Evolutionary conservation across 2,329 filamentous ascomycete genomes (phyloP).

Genomic region (Thermomyces lanuginosus): DNA sequence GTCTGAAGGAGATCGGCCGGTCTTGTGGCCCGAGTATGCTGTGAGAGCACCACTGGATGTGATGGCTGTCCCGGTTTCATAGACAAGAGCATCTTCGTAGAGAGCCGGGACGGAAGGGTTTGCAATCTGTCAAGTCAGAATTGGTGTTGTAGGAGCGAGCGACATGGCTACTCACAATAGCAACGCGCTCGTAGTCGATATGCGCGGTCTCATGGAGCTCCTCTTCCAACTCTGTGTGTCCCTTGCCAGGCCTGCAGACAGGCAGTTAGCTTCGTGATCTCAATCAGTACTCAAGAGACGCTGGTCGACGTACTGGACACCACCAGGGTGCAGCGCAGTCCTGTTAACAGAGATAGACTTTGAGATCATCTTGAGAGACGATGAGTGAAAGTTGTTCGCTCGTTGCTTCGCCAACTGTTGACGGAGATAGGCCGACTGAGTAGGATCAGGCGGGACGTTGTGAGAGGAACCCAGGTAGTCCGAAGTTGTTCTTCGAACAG

Average conservation of each 20-base stretch:
- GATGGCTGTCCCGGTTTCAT: constrained; percentile 95
- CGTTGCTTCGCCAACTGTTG: constrained; percentile 43
- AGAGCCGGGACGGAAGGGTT: constrained; percentile 91
- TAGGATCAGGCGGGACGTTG: constrained; percentile 29
- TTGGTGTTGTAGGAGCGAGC: constrained; percentile 1
- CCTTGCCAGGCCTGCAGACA: constrained; percentile 50
- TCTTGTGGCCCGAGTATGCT: constrained; percentile 96
- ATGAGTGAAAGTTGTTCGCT: constrained; percentile 43
- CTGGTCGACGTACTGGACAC: constrained; percentile 58
- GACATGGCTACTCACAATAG: constrained; percentile 55
- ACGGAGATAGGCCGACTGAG: constrained; percentile 40
- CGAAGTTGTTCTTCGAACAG: too few species aligned
- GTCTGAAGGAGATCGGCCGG: constrained; percentile 86
- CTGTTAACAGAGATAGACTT: constrained; percentile 65
- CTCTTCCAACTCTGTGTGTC: constrained; percentile 95
- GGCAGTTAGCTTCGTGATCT: constrained; percentile 1
- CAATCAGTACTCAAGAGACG: constrained; percentile 2
- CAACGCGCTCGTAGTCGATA: constrained; percentile 97
- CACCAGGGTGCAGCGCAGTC: constrained; percentile 76
- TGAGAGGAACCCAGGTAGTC: constrained; percentile 15
- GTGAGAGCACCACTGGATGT: constrained; percentile 88
- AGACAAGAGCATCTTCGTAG: constrained; percentile 97
- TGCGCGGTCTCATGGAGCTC: constrained; percentile 94
- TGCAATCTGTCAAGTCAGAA: constrained; percentile 41
- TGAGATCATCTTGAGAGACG: constrained; percentile 38